These are phyloP conservation scores for Skeletonema tropicum DNA, from an alignment of 108 stramenopile species.

Conservation along the genomic window DNA sequence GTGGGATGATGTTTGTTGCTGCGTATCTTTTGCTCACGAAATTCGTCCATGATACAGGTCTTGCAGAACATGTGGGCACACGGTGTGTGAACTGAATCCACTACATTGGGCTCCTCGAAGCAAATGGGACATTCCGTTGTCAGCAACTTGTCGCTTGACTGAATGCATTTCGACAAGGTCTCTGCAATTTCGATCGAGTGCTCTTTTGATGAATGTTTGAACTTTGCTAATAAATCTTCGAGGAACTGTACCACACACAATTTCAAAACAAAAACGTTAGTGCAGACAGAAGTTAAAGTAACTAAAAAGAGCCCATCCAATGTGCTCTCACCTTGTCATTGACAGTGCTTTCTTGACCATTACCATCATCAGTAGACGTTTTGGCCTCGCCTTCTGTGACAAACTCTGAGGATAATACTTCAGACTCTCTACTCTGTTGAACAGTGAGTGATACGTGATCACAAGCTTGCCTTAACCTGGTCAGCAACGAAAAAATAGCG, in stretches of 20 bases:
- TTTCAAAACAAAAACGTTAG: not conserved
- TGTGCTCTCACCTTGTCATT: constrained; percentile 22
- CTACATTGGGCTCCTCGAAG: constrained; percentile 65
- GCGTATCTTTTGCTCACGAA: constrained; percentile 36
- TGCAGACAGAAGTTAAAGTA: not conserved
- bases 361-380: constrained; percentile 25
- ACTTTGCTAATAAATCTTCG: constrained; percentile 51
- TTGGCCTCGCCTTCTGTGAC: not conserved
- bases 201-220: constrained; percentile 43
- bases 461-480: constrained; percentile 80
- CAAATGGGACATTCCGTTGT: constrained; percentile 85
- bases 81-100: constrained; percentile 76
- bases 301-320: not conserved
- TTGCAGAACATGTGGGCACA: constrained; percentile 87
- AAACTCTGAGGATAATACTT: not conserved
- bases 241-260: constrained; percentile 34
- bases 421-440: constrained; percentile 28
- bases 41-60: constrained; percentile 53
- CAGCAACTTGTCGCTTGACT: constrained; percentile 53
- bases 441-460: constrained; percentile 86
- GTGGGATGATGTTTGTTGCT: constrained; percentile 16
- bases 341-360: not conserved
- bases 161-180: constrained; percentile 56
- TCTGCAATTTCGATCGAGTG: constrained; percentile 45
- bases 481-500: constrained; percentile 81